phyloP scores from a whole-genome alignment of 164 flowering plant genomes.

The Amborella trichopoda region DNA sequence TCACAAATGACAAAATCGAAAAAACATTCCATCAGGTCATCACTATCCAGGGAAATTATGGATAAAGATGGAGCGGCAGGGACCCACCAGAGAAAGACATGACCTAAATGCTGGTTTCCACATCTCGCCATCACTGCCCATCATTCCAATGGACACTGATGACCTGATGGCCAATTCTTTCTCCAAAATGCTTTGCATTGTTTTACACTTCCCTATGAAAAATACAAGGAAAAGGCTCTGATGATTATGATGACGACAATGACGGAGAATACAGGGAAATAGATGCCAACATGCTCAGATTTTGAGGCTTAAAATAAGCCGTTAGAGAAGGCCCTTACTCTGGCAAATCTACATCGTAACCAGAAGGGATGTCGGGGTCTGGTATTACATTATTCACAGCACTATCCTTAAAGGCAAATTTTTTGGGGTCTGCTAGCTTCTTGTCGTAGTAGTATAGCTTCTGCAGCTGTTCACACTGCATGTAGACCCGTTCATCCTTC shows the following conservation, averaged over 20 bases:
- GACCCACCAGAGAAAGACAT: too few relatives aligned
- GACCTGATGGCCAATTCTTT: too few relatives aligned
- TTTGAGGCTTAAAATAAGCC: too few relatives aligned
- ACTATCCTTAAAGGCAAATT: slow-evolving; percentile 29
- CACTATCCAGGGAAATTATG: too few relatives aligned
- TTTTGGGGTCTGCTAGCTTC: slow-evolving; percentile 31
- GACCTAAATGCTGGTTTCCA: too few relatives aligned
- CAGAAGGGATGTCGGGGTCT: slow-evolving; percentile 78
- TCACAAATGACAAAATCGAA: too few relatives aligned
- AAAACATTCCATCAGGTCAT: too few relatives aligned
- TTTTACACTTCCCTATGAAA: neutral
- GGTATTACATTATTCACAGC: slow-evolving; percentile 49
- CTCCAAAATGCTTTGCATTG: neutral
- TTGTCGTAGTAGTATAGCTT: slow-evolving; percentile 47
- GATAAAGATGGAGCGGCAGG: too few relatives aligned
- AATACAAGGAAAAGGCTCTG: neutral
- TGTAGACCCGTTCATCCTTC: slow-evolving; percentile 28
- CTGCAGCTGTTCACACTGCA: slow-evolving; percentile 55
- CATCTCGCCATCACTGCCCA: too few relatives aligned
- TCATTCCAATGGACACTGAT: too few relatives aligned
- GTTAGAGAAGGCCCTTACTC: slow-evolving; percentile 42
- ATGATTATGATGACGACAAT: neutral
- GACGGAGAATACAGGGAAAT: too few relatives aligned
- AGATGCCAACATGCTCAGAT: too few relatives aligned
- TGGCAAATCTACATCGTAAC: slow-evolving; percentile 55